Base-by-base conservation (phyloP, 108 stramenopile species). In the Nitzschia palea region DNA sequence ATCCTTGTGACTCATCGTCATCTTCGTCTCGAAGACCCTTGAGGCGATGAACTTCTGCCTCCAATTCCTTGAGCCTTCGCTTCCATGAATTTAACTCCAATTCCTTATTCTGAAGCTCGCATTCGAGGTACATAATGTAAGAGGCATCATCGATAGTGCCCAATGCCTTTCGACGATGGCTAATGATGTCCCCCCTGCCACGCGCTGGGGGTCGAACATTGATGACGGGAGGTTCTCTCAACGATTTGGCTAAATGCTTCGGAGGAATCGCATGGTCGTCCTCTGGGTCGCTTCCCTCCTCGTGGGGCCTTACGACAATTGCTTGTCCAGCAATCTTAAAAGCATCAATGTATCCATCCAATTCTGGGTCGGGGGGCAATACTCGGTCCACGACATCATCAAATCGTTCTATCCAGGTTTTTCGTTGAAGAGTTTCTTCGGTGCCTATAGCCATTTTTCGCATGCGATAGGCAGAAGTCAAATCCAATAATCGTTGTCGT, bases 101-200 rank as follows among this genome's bases (percentile, higher is more conserved):
- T 43, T 75, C 74, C 30, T 59, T 62, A 27, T 55, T 36, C 23
- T 47, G 44, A 32, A 67, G 44, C 26, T 75, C 67, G n/a, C 65
- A 35, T 67, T 75, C 66, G 26, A 75, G 43, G 30, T 56, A 51
- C 8, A 43, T 12, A 23, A 75, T 68, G 35, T 75, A 75, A 27
- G 54, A n/a, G 30, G 32, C 31, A 32, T 66, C 64, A 34, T 50
- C 56, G 8, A 45, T 40, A 2, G 37, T 26, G 33, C 58, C 64
- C 20, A 52, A 52, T 45, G 33, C 32, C 15, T 55, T 31, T 31
- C 68, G 55, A 4, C 34, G 44, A 30, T 59, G 42, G 18, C 29
- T 56, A 28, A 56, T 12, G 0, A 34, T 14, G 14, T 26, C 55
- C 15, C 12, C 32, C 29, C n/a, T 17, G n/a, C 29, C 55, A 56